A percentile compares a stretch with the other conserved stretches of the same genome.
Evolutionary conservation across 306 rosid species (phyloP).

Genomic region (Castanea sativa): DNA sequence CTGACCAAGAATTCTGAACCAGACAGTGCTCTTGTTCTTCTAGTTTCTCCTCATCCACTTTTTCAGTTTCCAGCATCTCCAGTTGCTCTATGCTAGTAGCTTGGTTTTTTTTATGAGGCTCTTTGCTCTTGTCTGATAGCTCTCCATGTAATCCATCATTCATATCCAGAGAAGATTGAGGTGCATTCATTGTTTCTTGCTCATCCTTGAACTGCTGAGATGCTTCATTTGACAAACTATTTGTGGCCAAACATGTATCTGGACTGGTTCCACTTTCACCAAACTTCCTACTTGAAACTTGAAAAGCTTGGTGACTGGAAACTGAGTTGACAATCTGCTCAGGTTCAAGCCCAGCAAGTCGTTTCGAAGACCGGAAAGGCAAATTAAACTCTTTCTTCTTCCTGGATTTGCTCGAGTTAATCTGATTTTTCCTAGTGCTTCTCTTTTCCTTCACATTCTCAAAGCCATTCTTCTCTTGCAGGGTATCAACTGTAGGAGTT

Average conservation of each 20-base stretch:
- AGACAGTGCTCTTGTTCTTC: constrained; percentile 31
- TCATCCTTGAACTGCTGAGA: constrained; percentile 22
- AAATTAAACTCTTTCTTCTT: constrained; percentile 35
- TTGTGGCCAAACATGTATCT: constrained; percentile 27
- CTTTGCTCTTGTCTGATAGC: constrained; percentile 25
- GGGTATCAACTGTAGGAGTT: constrained; percentile 25
- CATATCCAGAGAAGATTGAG: constrained; percentile 3
- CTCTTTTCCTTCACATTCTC: constrained; percentile 14
- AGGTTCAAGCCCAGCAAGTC: constrained; percentile 71
- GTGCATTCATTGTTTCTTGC: constrained; percentile 21
- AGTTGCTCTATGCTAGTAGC: constrained; percentile 33
- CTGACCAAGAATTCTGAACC: constrained; percentile 35
- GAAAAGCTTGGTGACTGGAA: constrained; percentile 34
- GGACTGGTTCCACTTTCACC: constrained; percentile 32
- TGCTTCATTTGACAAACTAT: constrained; percentile 20
- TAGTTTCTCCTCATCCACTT: constrained; percentile 26
- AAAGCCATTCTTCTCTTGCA: constrained; percentile 29
- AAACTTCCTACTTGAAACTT: constrained; percentile 37
- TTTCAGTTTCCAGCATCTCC: constrained; percentile 39
- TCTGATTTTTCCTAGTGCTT: constrained; percentile 6
- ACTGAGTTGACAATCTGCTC: constrained; percentile 34
- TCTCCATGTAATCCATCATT: constrained; percentile 11
- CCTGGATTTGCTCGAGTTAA: constrained; percentile 31
- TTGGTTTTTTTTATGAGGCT: constrained; percentile 26
- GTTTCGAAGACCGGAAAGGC: constrained; percentile 57